Conservation (phyloP, 768 basidiomycete species). For the Boletus eberwhitei region DNA sequence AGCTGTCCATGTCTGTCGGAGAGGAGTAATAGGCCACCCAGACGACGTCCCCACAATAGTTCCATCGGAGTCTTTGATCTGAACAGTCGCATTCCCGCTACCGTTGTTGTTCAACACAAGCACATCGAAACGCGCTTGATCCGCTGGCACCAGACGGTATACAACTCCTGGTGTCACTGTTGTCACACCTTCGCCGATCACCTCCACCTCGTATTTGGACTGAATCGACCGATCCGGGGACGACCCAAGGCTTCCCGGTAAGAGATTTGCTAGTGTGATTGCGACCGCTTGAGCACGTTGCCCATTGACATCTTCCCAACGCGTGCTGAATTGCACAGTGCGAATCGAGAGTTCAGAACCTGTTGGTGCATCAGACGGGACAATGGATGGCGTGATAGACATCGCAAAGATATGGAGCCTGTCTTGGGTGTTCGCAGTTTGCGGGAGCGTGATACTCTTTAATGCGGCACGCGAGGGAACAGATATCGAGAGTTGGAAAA, state of each 20-base stretch:
- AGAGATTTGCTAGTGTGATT: constrained; percentile 50
- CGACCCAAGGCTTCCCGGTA: constrained; percentile 32
- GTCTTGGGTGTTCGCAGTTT: constrained; percentile 19
- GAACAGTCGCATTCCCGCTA: constrained; percentile 28
- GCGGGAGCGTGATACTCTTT: constrained; percentile 44
- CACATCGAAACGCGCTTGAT: constrained; percentile 50
- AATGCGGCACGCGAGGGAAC: constrained; percentile 40
- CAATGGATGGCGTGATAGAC: constrained; percentile 36
- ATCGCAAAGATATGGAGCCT: constrained; percentile 47
- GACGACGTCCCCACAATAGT: constrained; percentile 33
- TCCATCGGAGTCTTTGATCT: constrained; percentile 35
- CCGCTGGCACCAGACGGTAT: constrained; percentile 46
- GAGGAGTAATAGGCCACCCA: constrained; percentile 38
- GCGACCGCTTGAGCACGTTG: constrained; percentile 46
- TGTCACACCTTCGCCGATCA: constrained; percentile 37
- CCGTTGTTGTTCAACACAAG: constrained; percentile 37
- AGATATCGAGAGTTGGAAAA: constrained; percentile 45
- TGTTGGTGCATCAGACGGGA: constrained; percentile 22
- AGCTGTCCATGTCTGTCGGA: constrained; percentile 40
- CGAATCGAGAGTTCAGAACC: constrained; percentile 38
- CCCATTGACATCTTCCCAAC: constrained; percentile 41
- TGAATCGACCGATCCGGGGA: constrained; percentile 32
- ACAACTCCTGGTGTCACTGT: constrained; percentile 43
- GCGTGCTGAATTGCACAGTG: constrained; percentile 41
- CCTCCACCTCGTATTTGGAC: constrained; percentile 34